Evolutionary conservation across 805 yeast genomes (phyloP), one percentile per base, ranked within the genome.

Genomic region (Kodamaea hsintzibuensis): DNA sequence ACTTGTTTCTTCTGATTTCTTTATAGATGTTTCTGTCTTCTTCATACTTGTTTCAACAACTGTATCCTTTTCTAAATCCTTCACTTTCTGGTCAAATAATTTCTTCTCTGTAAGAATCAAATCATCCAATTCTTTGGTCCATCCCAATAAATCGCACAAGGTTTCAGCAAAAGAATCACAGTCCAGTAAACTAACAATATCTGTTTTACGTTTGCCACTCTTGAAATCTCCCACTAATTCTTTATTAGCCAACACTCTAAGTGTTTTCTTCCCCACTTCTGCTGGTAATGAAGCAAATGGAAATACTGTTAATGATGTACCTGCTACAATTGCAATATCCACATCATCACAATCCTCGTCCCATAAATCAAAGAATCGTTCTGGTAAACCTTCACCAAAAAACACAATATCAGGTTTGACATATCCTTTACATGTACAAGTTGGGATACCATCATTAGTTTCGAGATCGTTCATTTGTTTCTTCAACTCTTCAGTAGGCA

Each of bases 331-430:
- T 0, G 91, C 90, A 25, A 92, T 66, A 60, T 86, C 91, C 22
- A 84, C 76, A 1, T 77, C 74, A 2, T 74, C 80, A 10, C 63
- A 65, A 55, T 81, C 82, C 17, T 74, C 73, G 2, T 87, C 93
- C 88, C 95, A 85, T 10, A 69, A 61, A 1, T 82, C 81, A 68
- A 88, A 92, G 62, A 91, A 89, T 52, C 74, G 72, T 1, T 61
- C 62, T 0, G 98, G 98, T 25, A 93, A 75, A 1, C 85, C 81
- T 67, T 93, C 99, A 2, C 98, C 98, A 72, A 91, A 95, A 63
- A 93, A 93, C 1, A 91, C 97, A 60, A 93, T 95, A 63, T 89
- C 93, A 0, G 98, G 99, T 65, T 93, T 93, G 25, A 95, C 89
- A 30, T 83, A 79, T 0, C 97, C 96, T 3, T 73, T 66, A 63